phyloP scores from a whole-genome alignment of 1,139 yeast species.

The Geotrichum candidum region DNA sequence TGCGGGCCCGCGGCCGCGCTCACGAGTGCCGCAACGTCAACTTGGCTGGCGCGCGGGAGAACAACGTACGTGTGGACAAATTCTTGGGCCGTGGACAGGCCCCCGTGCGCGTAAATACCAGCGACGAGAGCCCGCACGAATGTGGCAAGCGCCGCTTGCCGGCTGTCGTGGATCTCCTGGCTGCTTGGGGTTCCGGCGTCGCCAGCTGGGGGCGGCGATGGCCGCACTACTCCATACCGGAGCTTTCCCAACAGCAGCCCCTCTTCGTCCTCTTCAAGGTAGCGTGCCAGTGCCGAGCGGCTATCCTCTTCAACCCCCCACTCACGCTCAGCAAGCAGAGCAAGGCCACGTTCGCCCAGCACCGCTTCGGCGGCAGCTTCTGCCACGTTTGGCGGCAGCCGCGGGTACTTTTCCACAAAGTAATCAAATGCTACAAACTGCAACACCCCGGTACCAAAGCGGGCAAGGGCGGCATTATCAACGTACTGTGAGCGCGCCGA shows the following conservation, averaged over 20 bases:
- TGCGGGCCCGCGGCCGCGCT: conserved; percentile 72
- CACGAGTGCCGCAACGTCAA: conserved; percentile 67
- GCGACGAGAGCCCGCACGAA: conserved; percentile 49
- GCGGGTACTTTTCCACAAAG: conserved; percentile 70
- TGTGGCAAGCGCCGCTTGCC: conserved; percentile 41
- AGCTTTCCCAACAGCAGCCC: conserved; percentile 30
- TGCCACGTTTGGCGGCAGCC: conserved; percentile 77
- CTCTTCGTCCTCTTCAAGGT: conserved; percentile 49
- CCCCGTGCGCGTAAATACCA: conserved; percentile 42
- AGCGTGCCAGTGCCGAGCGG: conserved; percentile 58
- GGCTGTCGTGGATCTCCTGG: conserved; percentile 30
- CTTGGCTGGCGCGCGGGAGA: conserved; percentile 50
- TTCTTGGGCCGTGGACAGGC: conserved; percentile 53
- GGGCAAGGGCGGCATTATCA: conserved; percentile 70
- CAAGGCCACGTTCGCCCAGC: conserved; percentile 58
- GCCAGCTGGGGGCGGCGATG: conserved; percentile 25
- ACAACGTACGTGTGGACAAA: conserved; percentile 70
- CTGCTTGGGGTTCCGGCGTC: conserved; percentile 18
- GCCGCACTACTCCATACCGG: conserved; percentile 39
- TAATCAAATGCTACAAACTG: conserved; percentile 72
- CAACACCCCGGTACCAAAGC: conserved; percentile 72
- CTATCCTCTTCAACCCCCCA: conserved; percentile 90
- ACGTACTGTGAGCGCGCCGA: conserved; percentile 43
- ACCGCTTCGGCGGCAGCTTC: conserved; percentile 68
- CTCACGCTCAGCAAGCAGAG: conserved; percentile 48